phyloP scores from a whole-genome alignment of 2,329 filamentous ascomycete genomes.

The Penicillium crustosum region DNA sequence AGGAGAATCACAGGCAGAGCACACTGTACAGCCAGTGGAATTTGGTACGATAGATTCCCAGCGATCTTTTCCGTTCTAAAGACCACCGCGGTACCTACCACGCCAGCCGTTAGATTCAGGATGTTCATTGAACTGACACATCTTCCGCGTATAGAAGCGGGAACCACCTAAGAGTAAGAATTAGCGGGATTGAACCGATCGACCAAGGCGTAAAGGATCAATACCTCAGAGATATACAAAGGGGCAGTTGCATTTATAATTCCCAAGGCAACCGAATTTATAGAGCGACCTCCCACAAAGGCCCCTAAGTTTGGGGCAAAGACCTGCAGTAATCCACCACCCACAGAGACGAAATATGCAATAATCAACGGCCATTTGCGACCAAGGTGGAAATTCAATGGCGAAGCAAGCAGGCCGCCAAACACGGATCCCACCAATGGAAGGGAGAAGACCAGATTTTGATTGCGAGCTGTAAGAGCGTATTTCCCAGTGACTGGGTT shows the following conservation, averaged over 20 bases:
- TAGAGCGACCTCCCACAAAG: conserved; percentile 36
- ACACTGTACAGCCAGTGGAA: conserved; percentile 40
- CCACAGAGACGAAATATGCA: conserved; percentile 35
- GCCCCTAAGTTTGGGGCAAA: conserved; percentile 37
- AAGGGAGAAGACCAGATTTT: conserved; percentile 37
- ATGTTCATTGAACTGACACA: conserved; percentile 36
- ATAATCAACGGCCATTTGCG: conserved; percentile 37
- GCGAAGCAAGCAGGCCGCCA: conserved; percentile 35
- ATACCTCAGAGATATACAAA: conserved; percentile 38
- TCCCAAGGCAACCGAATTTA: conserved; percentile 35
- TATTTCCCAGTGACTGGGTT: conserved; percentile 25
- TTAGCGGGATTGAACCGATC: neutral
- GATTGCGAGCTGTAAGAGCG: conserved; percentile 35
- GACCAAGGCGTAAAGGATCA: neutral
- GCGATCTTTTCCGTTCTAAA: conserved; percentile 30
- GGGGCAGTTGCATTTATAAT: conserved; percentile 38
- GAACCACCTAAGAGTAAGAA: conserved; percentile 27
- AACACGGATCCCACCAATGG: conserved; percentile 38
- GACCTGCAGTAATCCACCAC: conserved; percentile 38
- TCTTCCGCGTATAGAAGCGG: conserved; percentile 33
- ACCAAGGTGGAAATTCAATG: conserved; percentile 35
- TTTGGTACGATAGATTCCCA: conserved; percentile 33
- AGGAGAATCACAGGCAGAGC: conserved; percentile 34
- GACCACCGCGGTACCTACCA: conserved; percentile 37
- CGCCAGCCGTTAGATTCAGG: conserved; percentile 33